Evolutionary conservation across 176 grass and related monocot species (phyloP).

Genomic region (Raddia distichophylla): DNA sequence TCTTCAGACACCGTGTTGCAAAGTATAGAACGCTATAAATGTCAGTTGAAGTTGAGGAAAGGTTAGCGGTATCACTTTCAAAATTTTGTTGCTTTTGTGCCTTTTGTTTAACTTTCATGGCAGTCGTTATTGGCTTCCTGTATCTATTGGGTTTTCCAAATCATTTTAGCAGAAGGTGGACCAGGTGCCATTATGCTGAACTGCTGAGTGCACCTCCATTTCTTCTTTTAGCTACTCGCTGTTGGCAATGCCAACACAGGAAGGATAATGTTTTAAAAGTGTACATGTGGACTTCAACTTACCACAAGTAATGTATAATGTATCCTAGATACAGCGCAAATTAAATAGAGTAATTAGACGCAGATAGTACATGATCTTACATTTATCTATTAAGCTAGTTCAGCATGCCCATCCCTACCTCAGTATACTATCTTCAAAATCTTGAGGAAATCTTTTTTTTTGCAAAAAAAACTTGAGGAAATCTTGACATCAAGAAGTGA

Average conservation of each 20-base stretch:
- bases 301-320: slow-evolving; percentile 17
- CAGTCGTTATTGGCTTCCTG: not conserved
- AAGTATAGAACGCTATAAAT: slow-evolving; percentile 27
- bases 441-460: too few relatives aligned
- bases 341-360: slow-evolving; percentile 15
- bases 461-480: not conserved
- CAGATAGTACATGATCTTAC: not conserved
- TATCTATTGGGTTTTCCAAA: not conserved
- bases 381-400: slow-evolving; percentile 12
- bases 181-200: slow-evolving; percentile 12
- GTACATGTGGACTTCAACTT: slow-evolving; percentile 26
- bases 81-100: slow-evolving; percentile 12
- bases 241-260: slow-evolving; percentile 31
- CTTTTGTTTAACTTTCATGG: not conserved
- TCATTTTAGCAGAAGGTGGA: slow-evolving; percentile 16
- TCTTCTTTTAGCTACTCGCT: slow-evolving; percentile 24
- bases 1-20: not conserved
- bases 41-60: not conserved
- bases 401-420: not conserved
- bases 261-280: slow-evolving; percentile 34
- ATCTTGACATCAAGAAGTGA: not conserved
- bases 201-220: slow-evolving; percentile 29
- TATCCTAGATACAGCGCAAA: slow-evolving; percentile 13
- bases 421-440: not conserved
- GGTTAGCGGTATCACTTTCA: not conserved